phyloP scores from a whole-genome alignment of 768 basidiomycete genomes.

The Hygrophoropsis aurantiaca region DNA sequence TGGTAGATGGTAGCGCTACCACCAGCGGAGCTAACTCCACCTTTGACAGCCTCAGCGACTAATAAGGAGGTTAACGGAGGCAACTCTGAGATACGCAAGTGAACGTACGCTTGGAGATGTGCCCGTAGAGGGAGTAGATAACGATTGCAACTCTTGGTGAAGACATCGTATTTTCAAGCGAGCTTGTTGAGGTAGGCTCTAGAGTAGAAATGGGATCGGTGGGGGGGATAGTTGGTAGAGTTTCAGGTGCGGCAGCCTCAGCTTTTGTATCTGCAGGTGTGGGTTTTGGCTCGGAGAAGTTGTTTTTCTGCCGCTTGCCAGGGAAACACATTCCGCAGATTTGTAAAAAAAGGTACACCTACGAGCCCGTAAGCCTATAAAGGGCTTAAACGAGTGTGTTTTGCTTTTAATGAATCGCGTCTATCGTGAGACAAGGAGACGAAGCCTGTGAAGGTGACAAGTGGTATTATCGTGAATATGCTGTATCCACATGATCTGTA shows the following conservation, averaged over 20 bases:
- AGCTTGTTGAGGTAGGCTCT: background rate
- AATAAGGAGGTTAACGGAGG: background rate
- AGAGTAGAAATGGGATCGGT: constrained; percentile 1
- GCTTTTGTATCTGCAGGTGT: constrained; percentile 8
- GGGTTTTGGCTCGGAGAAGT: constrained; percentile 28
- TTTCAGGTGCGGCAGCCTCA: constrained; percentile 1
- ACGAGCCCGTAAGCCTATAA: constrained; percentile 11
- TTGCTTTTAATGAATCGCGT: constrained; percentile 6
- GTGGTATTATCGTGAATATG: background rate
- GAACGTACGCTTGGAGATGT: constrained; percentile 44
- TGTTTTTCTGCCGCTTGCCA: constrained; percentile 34
- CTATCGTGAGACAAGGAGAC: constrained; percentile 24
- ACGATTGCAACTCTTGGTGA: constrained; percentile 43
- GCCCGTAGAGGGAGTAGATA: constrained; percentile 53
- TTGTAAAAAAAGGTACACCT: background rate
- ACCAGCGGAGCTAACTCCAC: constrained; percentile 41
- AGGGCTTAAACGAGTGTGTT: background rate
- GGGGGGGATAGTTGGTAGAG: constrained; percentile 5
- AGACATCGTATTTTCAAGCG: constrained; percentile 10
- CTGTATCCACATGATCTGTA: constrained; percentile 15
- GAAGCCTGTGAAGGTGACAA: constrained; percentile 10
- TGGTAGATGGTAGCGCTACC: constrained; percentile 47
- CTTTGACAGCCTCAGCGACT: constrained; percentile 38
- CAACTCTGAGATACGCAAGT: background rate
- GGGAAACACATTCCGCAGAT: constrained; percentile 37